These are phyloP conservation scores for Naganishia albida DNA, from an alignment of 1,284 basidiomycete genomes.

Conservation along the genomic window DNA sequence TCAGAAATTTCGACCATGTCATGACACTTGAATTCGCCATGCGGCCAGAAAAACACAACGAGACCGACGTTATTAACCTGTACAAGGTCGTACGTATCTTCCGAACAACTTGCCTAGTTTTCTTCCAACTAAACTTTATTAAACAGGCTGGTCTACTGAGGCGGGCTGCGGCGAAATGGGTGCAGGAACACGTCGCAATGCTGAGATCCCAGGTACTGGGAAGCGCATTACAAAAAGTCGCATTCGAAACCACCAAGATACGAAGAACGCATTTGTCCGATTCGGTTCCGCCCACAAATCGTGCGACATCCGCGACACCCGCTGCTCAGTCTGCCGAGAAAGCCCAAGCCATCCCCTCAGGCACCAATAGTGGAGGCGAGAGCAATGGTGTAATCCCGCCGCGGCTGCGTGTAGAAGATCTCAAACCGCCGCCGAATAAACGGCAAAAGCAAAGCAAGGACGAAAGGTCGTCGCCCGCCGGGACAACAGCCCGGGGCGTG, in stretches of 20 bases:
- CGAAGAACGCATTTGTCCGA: constrained; percentile 15
- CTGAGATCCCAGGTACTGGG: constrained; percentile 13
- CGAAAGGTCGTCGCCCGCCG: constrained; percentile 22
- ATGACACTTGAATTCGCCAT: constrained; percentile 23
- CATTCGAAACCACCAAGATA: constrained; percentile 25
- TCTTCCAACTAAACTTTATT: no score
- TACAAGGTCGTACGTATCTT: constrained; percentile 21
- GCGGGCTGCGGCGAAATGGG: constrained; percentile 20
- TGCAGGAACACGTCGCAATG: constrained; percentile 18
- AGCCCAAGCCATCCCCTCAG: not conserved
- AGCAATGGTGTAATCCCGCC: constrained; percentile 31
- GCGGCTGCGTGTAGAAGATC: constrained; percentile 47
- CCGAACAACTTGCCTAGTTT: no score
- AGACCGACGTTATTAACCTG: constrained; percentile 16
- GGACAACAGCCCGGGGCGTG: constrained; percentile 9
- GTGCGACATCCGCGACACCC: not conserved
- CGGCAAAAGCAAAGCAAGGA: constrained; percentile 37
- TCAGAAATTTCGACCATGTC: constrained; percentile 22
- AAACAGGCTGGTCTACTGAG: constrained; percentile 21
- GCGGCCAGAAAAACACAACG: constrained; percentile 19
- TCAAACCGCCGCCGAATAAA: constrained; percentile 49
- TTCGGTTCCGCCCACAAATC: not conserved
- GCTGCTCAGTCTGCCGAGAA: not conserved
- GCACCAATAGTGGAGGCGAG: not conserved
- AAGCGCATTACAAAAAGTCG: constrained; percentile 23